Evolutionary conservation across 805 yeast genomes (phyloP), one percentile per base, ranked within the genome.

Genomic region (Starmerella kuoi): DNA sequence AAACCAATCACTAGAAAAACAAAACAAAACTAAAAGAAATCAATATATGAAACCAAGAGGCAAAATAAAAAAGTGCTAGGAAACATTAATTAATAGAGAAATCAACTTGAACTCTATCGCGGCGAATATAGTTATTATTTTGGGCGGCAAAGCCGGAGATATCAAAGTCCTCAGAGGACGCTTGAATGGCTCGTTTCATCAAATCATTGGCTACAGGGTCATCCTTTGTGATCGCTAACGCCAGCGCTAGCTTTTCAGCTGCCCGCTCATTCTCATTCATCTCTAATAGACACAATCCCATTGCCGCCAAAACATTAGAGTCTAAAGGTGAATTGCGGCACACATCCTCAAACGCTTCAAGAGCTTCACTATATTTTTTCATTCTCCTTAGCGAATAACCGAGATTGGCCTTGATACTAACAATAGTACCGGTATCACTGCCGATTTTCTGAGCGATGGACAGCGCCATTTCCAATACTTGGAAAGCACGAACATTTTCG

Each of bases 121-220:
- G 33, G n/a, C 9, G 17, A 33, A 45, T 32, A 38, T 34, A 24
- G 17, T 24, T 21, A 20, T 17, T 23, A 31, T 45, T 34, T 15
- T 12, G 28, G 20, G 5, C 27, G 5, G 36, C 38, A 18, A 46
- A 46, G 19, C 34, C 23, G 11, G 30, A 27, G n/a, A 40, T 14
- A 27, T 35, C 25, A 32, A 46, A 43, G 23, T 24, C n/a, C 8
- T 33, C 34, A 2, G 45, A 26, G 8, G 50, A 23, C 3, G 20
- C 34, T 19, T 15, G 8, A 12, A 44, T 41, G 2, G 97, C 95
- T 48, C 93, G 71, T 50, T 74, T 74, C 46, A 91, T 64, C 35
- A 91, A 61, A 54, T 88, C 96, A 9, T 75, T 66, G 0, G 96
- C 91, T 15, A 86, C 79, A 0, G 88, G 80, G 57, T 88, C 95